phyloP scores from a whole-genome alignment of 139 green algal genomes.

The Chlamydomonas sphaeroides region DNA sequence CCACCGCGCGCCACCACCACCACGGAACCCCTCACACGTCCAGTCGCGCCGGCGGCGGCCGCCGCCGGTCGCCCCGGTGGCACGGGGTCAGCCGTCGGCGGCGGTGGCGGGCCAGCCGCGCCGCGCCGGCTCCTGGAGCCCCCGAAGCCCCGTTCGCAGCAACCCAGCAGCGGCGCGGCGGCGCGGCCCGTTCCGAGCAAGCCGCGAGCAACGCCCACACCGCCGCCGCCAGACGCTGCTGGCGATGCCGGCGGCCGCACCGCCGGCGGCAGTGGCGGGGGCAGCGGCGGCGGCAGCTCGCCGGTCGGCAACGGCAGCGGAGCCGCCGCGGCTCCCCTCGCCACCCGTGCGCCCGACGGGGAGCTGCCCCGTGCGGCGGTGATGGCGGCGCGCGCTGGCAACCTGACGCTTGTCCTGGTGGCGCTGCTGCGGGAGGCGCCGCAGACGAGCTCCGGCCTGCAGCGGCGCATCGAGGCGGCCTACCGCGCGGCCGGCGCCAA shows the following conservation, averaged over 20 bases:
- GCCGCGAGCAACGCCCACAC: slow-evolving; percentile 17
- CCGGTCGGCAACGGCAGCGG: neutral
- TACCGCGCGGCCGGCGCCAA: slow-evolving; percentile 30
- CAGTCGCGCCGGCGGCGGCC: no score
- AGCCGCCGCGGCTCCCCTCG: neutral
- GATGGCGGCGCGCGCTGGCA: neutral
- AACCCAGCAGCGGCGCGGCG: no score
- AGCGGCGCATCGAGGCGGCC: slow-evolving; percentile 14
- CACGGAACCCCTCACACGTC: no score
- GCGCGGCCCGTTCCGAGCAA: no score
- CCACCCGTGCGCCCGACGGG: neutral
- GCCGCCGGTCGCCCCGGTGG: no score
- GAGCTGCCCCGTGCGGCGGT: slow-evolving; percentile 26
- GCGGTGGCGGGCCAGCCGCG: no score
- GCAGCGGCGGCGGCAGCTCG: slow-evolving; percentile 20
- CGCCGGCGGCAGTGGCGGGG: neutral
- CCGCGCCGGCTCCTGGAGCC: no score
- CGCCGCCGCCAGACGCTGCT: slow-evolving; percentile 1
- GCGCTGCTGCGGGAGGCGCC: slow-evolving; percentile 30
- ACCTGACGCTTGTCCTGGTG: slow-evolving; percentile 28
- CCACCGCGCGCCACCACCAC: no score
- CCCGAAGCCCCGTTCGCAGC: no score
- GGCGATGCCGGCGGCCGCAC: neutral
- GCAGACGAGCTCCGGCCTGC: slow-evolving; percentile 13
- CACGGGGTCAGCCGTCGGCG: no score